Conservation (phyloP, 768 basidiomycete genomes). For the Gymnopilus dilepis region DNA sequence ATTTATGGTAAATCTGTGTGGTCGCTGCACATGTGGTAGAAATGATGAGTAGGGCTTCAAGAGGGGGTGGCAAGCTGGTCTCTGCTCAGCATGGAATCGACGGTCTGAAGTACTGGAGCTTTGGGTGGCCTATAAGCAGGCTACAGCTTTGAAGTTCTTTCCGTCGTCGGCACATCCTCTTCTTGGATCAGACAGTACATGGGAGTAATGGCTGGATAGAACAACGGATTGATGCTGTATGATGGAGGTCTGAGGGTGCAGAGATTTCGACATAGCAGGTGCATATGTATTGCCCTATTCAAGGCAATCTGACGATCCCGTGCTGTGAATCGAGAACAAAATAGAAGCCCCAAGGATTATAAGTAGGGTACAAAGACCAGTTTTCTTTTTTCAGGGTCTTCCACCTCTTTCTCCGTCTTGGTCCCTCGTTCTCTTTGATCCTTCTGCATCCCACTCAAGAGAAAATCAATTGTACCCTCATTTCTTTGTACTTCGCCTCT, state of each 20-base stretch:
- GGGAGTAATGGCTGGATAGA: not conserved
- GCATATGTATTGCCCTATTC: not conserved
- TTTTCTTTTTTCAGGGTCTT: not conserved
- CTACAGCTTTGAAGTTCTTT: too few relatives aligned
- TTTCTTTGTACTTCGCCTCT: not conserved
- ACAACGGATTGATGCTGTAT: not conserved
- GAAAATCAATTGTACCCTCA: not conserved
- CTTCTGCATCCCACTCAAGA: not conserved
- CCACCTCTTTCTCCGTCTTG: not conserved
- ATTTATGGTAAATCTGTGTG: too few relatives aligned
- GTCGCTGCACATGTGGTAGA: too few relatives aligned
- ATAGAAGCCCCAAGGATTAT: not conserved
- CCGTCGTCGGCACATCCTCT: too few relatives aligned
- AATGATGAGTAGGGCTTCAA: too few relatives aligned
- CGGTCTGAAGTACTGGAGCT: too few relatives aligned
- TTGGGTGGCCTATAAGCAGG: too few relatives aligned
- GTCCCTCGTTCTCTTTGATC: not conserved
- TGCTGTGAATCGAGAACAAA: constrained; percentile 2
- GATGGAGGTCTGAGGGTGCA: not conserved
- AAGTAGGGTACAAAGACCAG: not conserved
- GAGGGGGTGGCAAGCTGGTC: too few relatives aligned
- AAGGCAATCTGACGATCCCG: not conserved
- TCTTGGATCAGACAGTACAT: too few relatives aligned
- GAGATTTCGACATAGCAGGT: not conserved
- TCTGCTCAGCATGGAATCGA: too few relatives aligned